These are phyloP conservation scores for Pseudopyrenochaeta lycopersici DNA, from an alignment of 2,329 filamentous ascomycete genomes.

Conservation along the genomic window DNA sequence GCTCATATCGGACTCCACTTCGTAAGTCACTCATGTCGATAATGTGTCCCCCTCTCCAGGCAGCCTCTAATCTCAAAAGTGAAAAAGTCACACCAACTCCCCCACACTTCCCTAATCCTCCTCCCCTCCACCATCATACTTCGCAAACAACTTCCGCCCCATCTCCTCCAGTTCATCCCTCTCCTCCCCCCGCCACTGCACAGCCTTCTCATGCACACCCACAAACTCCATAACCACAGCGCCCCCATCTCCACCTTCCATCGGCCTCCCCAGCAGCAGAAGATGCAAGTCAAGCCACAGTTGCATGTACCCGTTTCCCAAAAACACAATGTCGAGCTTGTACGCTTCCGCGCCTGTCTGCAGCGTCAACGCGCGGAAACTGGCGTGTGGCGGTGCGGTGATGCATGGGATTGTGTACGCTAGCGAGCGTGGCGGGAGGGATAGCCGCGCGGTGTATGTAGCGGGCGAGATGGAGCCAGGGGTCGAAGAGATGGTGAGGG, in stretches of 20 bases:
- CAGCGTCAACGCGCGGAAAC: conserved; percentile 29
- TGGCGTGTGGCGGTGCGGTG: conserved; percentile 36
- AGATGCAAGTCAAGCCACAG: conserved; percentile 36
- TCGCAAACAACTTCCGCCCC: conserved; percentile 24
- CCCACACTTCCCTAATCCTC: not conserved
- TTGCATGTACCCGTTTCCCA: conserved; percentile 41
- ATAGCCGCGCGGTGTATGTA: conserved; percentile 34
- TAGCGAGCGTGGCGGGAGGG: conserved; percentile 39
- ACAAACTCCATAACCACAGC: conserved; percentile 27
- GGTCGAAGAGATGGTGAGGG: conserved; percentile 28
- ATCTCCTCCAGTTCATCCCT: conserved; percentile 26
- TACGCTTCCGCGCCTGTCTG: conserved; percentile 35
- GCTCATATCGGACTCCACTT: no score
- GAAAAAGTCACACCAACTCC: not conserved
- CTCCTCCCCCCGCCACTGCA: conserved; percentile 9
- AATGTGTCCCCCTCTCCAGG: no score
- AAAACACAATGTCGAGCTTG: conserved; percentile 33
- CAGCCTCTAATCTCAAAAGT: no score
- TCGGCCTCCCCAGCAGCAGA: conserved; percentile 35
- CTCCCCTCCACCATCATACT: conserved; percentile 22
- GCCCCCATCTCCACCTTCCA: conserved; percentile 7
- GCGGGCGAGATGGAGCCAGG: conserved; percentile 17
- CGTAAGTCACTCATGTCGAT: no score
- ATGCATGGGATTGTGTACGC: conserved; percentile 28
- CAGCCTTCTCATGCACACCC: conserved; percentile 22